Evolutionary conservation across 1,284 basidiomycete species (phyloP).

Genomic region (Leccinum pachyderme): DNA sequence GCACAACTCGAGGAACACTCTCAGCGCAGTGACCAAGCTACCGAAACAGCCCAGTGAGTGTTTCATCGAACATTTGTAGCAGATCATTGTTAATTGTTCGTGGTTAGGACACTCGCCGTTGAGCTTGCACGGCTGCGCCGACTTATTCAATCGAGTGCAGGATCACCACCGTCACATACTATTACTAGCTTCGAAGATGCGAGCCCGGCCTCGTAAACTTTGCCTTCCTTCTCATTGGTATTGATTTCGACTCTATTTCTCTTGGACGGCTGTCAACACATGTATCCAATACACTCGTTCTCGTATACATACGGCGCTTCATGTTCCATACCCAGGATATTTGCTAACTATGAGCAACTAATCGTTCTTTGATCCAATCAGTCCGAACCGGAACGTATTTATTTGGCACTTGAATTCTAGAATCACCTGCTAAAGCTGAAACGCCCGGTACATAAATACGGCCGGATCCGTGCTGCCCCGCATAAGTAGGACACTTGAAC

Average conservation of each 20-base stretch:
- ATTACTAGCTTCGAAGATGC: conserved; percentile 9
- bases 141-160: conserved; percentile 56
- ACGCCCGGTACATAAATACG: background rate
- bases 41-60: conserved; percentile 60
- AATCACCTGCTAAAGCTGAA: conserved; percentile 10
- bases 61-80: background rate
- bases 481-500: background rate
- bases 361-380: background rate
- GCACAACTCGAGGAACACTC: conserved; percentile 53
- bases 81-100: background rate
- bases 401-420: too few species aligned
- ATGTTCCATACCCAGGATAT: conserved; percentile 30
- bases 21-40: conserved; percentile 53
- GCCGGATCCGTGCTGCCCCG: background rate
- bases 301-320: conserved; percentile 19
- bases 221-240: background rate
- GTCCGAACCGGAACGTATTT: background rate
- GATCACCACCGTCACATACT: conserved; percentile 20
- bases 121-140: conserved; percentile 66
- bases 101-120: conserved; percentile 49
- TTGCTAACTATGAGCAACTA: conserved; percentile 15
- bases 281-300: conserved; percentile 34
- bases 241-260: conserved; percentile 8
- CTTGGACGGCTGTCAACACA: conserved; percentile 30
- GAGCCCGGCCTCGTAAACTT: conserved; percentile 16